Conservation (phyloP, 441 rosid species). For the Croton laevigatus region DNA sequence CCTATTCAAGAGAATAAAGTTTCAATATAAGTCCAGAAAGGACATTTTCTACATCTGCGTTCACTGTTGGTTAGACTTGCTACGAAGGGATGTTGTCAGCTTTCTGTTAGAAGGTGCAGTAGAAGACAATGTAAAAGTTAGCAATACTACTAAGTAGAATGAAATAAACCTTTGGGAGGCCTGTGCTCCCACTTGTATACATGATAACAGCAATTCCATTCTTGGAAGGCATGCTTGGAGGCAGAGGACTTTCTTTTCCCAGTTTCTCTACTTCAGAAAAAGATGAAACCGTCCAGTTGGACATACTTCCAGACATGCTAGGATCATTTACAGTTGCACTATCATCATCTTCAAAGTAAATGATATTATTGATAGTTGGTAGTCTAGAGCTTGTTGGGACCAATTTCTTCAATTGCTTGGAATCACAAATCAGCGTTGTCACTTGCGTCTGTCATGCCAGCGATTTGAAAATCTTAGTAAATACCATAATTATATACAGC, state of each 20-base stretch:
- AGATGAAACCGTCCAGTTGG: slow-evolving; percentile 58
- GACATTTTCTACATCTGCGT: neutral
- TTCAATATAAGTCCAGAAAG: neutral
- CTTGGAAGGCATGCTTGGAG: slow-evolving; percentile 66
- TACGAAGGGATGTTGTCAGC: neutral
- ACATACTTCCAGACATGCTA: slow-evolving; percentile 28
- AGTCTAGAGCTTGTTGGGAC: slow-evolving; percentile 53
- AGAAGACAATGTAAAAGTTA: neutral
- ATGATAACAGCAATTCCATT: slow-evolving; percentile 71
- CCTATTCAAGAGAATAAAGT: neutral
- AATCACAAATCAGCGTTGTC: slow-evolving; percentile 75
- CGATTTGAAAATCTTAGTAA: slow-evolving; percentile 21
- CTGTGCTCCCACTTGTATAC: slow-evolving; percentile 98
- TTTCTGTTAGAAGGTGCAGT: neutral
- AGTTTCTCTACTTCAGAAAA: slow-evolving; percentile 75
- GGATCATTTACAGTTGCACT: slow-evolving; percentile 39
- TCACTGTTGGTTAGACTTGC: slow-evolving; percentile 6
- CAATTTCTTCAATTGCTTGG: slow-evolving; percentile 71
- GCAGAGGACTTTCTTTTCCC: slow-evolving; percentile 52
- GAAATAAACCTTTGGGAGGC: slow-evolving; percentile 82
- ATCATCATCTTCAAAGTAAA: slow-evolving; percentile 71
- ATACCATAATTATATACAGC: neutral
- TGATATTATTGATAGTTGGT: slow-evolving; percentile 52
- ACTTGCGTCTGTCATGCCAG: slow-evolving; percentile 77
- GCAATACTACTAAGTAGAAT: slow-evolving; percentile 10